These are phyloP conservation scores for Skeletonema marinoi DNA, from an alignment of 108 stramenopile genomes.

Conservation along the genomic window DNA sequence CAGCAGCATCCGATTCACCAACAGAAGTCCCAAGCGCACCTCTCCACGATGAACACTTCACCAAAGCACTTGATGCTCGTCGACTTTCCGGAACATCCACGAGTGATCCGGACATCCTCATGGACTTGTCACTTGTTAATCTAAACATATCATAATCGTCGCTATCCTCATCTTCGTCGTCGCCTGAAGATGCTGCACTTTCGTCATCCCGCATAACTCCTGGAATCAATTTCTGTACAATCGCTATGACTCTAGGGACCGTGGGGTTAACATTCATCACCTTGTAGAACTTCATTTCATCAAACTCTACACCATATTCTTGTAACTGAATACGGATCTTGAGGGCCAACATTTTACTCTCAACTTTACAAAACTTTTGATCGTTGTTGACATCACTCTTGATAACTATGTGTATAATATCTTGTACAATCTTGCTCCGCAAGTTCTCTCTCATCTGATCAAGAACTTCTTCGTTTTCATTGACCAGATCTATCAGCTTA, in stretches of 20 bases:
- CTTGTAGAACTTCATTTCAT: constrained; percentile 32
- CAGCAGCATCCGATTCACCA: neutral
- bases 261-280: constrained; percentile 17
- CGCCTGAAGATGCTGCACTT: neutral
- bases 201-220: neutral
- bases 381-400: constrained; percentile 18
- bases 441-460: constrained; percentile 31
- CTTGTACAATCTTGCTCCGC: constrained; percentile 22
- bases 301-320: constrained; percentile 40
- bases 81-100: neutral
- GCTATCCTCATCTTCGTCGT: constrained; percentile 9
- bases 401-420: constrained; percentile 31
- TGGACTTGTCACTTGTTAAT: neutral
- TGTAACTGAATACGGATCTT: constrained; percentile 30
- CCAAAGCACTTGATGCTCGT: neutral
- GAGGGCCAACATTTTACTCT: constrained; percentile 32
- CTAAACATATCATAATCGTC: constrained; percentile 32
- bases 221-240: constrained; percentile 23
- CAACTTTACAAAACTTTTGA: constrained; percentile 25
- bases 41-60: neutral
- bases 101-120: neutral
- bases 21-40: neutral
- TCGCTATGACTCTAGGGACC: constrained; percentile 6
- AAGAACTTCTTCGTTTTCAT: constrained; percentile 30
- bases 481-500: constrained; percentile 26